These are phyloP conservation scores for Psilocybe azurescens DNA, from an alignment of 768 basidiomycete species.

Conservation along the genomic window DNA sequence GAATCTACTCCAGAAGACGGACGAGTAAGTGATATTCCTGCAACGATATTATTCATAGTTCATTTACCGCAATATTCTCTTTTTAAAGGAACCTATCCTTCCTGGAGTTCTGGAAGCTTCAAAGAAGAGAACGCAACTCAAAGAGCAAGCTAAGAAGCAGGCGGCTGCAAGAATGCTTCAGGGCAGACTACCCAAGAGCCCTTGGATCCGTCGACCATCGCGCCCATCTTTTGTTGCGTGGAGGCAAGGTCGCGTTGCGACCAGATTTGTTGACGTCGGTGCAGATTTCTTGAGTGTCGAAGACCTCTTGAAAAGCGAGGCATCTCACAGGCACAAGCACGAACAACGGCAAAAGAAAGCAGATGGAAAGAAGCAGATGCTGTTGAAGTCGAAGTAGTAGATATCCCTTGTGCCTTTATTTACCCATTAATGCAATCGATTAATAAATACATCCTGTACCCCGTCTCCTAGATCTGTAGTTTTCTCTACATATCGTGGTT, in stretches of 20 bases:
- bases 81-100: constrained; percentile 65
- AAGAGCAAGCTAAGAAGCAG: constrained; percentile 36
- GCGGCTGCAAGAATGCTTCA: constrained; percentile 47
- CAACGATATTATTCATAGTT: constrained; percentile 12
- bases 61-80: constrained; percentile 7
- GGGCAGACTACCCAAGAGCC: constrained; percentile 40
- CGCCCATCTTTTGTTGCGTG: constrained; percentile 41
- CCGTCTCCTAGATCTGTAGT: too few species aligned
- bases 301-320: constrained; percentile 54
- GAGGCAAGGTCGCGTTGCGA: constrained; percentile 53
- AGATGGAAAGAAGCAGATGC: neutral
- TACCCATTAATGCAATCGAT: constrained; percentile 6
- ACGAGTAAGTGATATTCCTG: constrained; percentile 44
- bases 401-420: constrained; percentile 13
- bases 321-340: constrained; percentile 52
- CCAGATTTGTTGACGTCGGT: constrained; percentile 79
- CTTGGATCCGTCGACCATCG: constrained; percentile 41
- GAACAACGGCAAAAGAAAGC: constrained; percentile 31
- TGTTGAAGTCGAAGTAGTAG: constrained; percentile 10
- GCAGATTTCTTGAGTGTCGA: constrained; percentile 67
- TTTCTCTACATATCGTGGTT: too few species aligned
- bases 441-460: neutral
- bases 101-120: constrained; percentile 59
- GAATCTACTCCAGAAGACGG: constrained; percentile 75
- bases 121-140: constrained; percentile 38